Evolutionary conservation across 2,329 filamentous ascomycete genomes (phyloP), one percentile per base, ranked within the genome.

Genomic region (Phaeosphaeria sp.): DNA sequence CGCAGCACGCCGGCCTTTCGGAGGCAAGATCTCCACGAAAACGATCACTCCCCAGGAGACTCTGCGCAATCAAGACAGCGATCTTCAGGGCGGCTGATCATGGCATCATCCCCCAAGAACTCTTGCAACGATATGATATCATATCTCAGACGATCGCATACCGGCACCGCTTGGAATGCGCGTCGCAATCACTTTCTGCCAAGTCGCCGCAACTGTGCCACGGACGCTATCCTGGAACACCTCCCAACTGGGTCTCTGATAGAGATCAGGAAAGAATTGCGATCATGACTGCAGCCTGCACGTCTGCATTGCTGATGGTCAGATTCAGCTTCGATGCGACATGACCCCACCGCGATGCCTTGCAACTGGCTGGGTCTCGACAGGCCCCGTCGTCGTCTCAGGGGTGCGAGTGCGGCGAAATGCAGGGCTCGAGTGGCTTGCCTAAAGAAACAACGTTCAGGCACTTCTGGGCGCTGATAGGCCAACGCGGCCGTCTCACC

Each of bases 361-460:
- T 59, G 47, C 56, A 47, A 57, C 53, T 57, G 51, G 53, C 53
- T 53, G 51, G 43, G 45, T 49, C 51, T 56, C 42, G 40, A 49
- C 33, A 13, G 49, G 22, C 56, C 44, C 43, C 61, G 56, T 52
- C 61, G 55, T 56, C 46, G 52, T 55, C 59, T 58, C 60, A 63
- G 60, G 59, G 58, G 53, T 22, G 33, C 47, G 30, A 45, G 51
- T 60, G 61, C 61, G 51, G 64, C 64, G 49, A 61, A 60, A 62
- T 63, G 56, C 62, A 65, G 63, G 66, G 66, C 60, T 42, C 60
- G 61, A 63, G 69, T 73, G 68, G 72, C 69, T 68, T 68, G 63
- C 39, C 59, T 61, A 57, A 64, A 63, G 61, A 70, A 70, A 69
- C 59, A 60, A 55, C 50, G 57, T 59, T 60, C 61, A 72, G 70